phyloP scores from a whole-genome alignment of 2,329 filamentous ascomycete species.

The Cladophialophora yegresii region DNA sequence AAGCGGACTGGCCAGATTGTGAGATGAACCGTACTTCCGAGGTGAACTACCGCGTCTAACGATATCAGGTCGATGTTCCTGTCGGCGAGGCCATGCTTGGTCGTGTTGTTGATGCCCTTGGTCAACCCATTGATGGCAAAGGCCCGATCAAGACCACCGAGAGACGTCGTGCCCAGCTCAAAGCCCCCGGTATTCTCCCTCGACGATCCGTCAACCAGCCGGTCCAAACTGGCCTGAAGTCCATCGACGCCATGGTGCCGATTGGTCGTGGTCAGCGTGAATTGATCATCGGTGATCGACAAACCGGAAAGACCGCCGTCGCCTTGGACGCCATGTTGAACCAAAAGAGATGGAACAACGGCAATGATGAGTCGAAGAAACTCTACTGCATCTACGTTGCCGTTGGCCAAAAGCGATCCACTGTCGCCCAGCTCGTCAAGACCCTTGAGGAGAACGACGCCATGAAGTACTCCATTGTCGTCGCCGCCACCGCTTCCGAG shows the following conservation, averaged over 20 bases:
- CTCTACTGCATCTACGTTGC: constrained; percentile 99
- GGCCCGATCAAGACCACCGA: constrained; percentile 89
- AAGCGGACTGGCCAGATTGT: constrained; percentile 99
- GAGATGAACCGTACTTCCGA: constrained; percentile 45
- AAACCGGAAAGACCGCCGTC: constrained; percentile 99
- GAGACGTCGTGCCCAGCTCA: constrained; percentile 95
- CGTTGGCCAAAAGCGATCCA: constrained; percentile 98
- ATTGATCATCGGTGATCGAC: constrained; percentile 99
- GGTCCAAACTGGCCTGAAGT: constrained; percentile 99
- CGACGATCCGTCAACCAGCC: constrained; percentile 97
- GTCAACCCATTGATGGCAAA: constrained; percentile 99
- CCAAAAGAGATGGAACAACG: constrained; percentile 97
- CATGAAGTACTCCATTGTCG: constrained; percentile 95
- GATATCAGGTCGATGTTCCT: constrained; percentile 82
- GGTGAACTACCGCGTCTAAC: constrained; percentile 33
- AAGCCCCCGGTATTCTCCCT: constrained; percentile 97
- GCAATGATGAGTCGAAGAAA: constrained; percentile 90
- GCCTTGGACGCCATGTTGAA: constrained; percentile 97
- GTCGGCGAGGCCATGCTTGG: constrained; percentile 91
- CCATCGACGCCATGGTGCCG: constrained; percentile 98
- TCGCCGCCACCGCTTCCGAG: constrained; percentile 96
- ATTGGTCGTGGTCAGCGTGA: constrained; percentile 99
- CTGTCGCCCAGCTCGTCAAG: constrained; percentile 98
- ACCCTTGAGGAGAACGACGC: constrained; percentile 99
- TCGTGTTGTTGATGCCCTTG: constrained; percentile 97